Conservation (phyloP, 176 grass and related monocot genomes). For the Guadua angustifolia region DNA sequence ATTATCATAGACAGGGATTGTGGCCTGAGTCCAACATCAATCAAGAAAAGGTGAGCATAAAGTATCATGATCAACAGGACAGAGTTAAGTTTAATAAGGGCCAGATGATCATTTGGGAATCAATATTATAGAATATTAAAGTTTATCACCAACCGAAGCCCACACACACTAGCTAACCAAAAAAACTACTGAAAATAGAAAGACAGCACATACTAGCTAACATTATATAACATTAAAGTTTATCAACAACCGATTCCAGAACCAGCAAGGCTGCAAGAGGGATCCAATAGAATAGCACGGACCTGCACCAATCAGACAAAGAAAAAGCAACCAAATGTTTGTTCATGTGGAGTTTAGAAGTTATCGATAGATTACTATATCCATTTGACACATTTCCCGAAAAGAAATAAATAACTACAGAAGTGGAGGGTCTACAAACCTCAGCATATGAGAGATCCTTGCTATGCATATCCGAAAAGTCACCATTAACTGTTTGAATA, state of each 20-base stretch:
- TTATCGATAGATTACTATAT: conserved; percentile 8
- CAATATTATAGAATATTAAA: conserved; percentile 5
- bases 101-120: not conserved
- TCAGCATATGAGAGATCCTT: conserved; percentile 60
- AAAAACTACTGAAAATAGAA: conserved; percentile 8
- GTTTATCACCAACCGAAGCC: not conserved
- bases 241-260: conserved; percentile 58
- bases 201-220: too few species aligned
- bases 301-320: conserved; percentile 53
- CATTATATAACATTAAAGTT: too few species aligned
- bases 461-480: conserved; percentile 79
- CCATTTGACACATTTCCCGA: not conserved
- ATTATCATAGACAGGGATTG: too few species aligned
- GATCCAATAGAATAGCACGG: conserved; percentile 84
- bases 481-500: conserved; percentile 68
- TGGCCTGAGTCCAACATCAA: not conserved
- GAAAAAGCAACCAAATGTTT: not conserved
- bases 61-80: not conserved
- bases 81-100: not conserved
- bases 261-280: conserved; percentile 96
- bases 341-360: not conserved
- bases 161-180: not conserved
- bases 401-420: conserved; percentile 2
- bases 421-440: conserved; percentile 48
- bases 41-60: not conserved